Conservation (phyloP, 2,329 filamentous ascomycete genomes). For the Ceratocystis cacaofunesta region DNA sequence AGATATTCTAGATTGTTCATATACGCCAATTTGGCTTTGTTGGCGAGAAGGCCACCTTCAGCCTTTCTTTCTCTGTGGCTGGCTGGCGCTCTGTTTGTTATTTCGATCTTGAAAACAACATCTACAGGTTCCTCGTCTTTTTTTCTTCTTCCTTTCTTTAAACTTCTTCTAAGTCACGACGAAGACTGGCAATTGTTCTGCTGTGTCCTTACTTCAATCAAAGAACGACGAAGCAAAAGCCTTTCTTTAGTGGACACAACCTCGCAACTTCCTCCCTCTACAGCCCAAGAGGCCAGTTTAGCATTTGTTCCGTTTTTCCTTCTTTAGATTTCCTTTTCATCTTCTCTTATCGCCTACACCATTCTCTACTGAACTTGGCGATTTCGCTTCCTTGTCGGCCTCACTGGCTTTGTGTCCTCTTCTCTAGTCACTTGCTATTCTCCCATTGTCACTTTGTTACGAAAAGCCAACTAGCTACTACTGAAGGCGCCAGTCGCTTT, state of each 20-base stretch:
- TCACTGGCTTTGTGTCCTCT: neutral
- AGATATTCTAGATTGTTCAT: slow-evolving; percentile 13
- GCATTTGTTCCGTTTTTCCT: slow-evolving; percentile 1
- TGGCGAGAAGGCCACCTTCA: slow-evolving; percentile 8
- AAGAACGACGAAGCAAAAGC: neutral
- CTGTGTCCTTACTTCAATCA: neutral
- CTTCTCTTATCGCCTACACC: neutral
- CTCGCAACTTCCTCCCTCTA: neutral
- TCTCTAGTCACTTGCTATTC: neutral
- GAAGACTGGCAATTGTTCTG: too few species aligned
- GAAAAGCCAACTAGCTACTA: neutral
- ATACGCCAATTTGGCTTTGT: neutral
- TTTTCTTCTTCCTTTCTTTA: slow-evolving; percentile 6
- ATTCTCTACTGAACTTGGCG: neutral
- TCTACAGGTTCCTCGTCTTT: neutral
- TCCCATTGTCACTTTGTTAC: neutral
- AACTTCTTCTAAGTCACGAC: too few species aligned
- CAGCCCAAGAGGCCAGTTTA: neutral
- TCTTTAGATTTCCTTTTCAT: neutral
- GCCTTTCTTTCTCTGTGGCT: neutral
- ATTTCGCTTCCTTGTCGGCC: neutral
- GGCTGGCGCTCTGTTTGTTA: neutral
- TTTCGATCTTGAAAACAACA: neutral
- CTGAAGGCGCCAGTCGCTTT: neutral
- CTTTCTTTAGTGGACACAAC: neutral